Conservation (phyloP, 768 basidiomycete species). For the Tylopilus sp. region DNA sequence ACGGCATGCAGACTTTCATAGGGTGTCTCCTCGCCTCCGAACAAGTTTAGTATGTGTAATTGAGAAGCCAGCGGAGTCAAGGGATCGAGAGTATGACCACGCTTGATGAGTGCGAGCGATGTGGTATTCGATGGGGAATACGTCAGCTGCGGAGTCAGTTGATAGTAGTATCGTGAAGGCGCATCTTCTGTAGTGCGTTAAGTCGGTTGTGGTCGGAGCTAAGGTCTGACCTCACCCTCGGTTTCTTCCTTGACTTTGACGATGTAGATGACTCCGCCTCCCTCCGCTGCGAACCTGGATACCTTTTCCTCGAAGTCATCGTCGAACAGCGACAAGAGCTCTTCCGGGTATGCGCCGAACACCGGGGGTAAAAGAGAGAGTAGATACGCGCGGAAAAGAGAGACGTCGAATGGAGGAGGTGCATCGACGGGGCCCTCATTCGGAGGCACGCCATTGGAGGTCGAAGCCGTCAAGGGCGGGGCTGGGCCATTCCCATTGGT, state of each 20-base stretch:
- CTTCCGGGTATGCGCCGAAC: slow-evolving; percentile 64
- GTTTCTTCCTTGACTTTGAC: slow-evolving; percentile 73
- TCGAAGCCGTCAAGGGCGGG: slow-evolving; percentile 28
- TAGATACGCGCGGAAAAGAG: slow-evolving; percentile 69
- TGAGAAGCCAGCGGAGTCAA: slow-evolving; percentile 77
- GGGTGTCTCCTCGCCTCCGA: slow-evolving; percentile 83
- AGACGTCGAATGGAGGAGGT: slow-evolving; percentile 55
- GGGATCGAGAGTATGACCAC: slow-evolving; percentile 77
- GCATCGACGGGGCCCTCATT: slow-evolving; percentile 36
- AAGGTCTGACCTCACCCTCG: slow-evolving; percentile 52
- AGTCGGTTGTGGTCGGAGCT: background rate
- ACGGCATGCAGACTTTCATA: slow-evolving; percentile 96
- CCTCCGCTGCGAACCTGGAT: slow-evolving; percentile 70
- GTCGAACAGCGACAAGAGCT: slow-evolving; percentile 68
- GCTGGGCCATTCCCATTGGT: slow-evolving; percentile 22
- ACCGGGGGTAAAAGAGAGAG: slow-evolving; percentile 73
- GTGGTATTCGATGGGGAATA: slow-evolving; percentile 78
- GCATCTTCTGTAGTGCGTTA: slow-evolving; percentile 52
- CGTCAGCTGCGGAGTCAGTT: slow-evolving; percentile 67
- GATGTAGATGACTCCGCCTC: slow-evolving; percentile 75
- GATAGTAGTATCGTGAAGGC: slow-evolving; percentile 60
- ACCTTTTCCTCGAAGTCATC: slow-evolving; percentile 75
- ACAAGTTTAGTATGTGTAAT: slow-evolving; percentile 89
- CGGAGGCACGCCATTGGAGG: slow-evolving; percentile 26
- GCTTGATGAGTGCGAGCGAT: slow-evolving; percentile 94